Evolutionary conservation across 495 filamentous ascomycete genomes (phyloP), one percentile per base, ranked within the genome.

Genomic region (Penicillium goetzii): DNA sequence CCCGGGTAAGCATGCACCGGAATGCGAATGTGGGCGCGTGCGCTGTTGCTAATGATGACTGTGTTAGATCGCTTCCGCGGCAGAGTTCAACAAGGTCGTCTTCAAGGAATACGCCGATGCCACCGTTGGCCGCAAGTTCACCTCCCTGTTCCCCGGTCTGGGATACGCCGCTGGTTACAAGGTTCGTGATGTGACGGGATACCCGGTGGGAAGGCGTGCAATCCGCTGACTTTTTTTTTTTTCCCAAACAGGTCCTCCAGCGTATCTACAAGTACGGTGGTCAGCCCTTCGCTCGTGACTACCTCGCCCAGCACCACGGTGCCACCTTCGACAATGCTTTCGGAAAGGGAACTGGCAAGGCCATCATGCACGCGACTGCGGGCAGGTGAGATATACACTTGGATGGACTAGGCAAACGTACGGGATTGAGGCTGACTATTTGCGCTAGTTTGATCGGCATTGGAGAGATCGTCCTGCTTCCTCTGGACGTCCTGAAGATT

Each of bases 131-230:
- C 82, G 82, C 62, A 97, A 97, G 73, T 97, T 97, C 78, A 88
- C 97, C 74, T 97, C 95, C 32, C 83, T 99, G 30, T 99, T 99
- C 79, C 95, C 95, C 43, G 95, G 95, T 65, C 83, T 99, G 47
- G 95, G 95, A 66, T 99, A 98, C 73, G 95, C 95, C 32, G 95
- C 95, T 56, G 92, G 94, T 57, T 99, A 99, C 81, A 99, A 99
- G 86, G 91, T 95, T 66, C 49, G 78, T 73, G 14, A 19, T 43
- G 55, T 30, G 2, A 25, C 12, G 28, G n/a, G 5, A 8, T 34
- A 12, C 12, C 19, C 12, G 21, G 8, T 30, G 21, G n/a, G 21
- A 10, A 49, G 34, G 28, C 10, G 25, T 21, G 5, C 52, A 51
- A 30, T 50, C 19, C 25, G 19, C 45, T 63, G 28, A 57, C 56